Percentiles rank a stretch among this genome's conserved stretches.
These are phyloP conservation scores for Yamadazyma buinensis DNA, from an alignment of 1,139 yeast species.

Conservation along the genomic window DNA sequence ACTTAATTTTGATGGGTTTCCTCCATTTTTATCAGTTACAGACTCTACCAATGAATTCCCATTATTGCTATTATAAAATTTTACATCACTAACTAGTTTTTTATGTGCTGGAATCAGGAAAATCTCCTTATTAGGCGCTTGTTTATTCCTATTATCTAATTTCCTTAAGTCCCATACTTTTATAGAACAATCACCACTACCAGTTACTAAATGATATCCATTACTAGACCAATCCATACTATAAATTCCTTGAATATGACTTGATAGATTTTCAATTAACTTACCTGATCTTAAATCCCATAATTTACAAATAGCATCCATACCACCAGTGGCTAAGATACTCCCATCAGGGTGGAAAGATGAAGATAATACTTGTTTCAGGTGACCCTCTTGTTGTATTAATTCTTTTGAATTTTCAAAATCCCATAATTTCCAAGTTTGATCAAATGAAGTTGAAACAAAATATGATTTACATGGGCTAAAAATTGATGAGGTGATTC, in stretches of 20 bases:
- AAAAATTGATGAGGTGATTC: conserved; percentile 61
- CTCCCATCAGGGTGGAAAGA: conserved; percentile 78
- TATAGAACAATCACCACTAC: conserved; percentile 77
- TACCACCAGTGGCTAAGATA: conserved; percentile 70
- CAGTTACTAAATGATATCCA: conserved; percentile 76
- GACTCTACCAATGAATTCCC: conserved; percentile 4
- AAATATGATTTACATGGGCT: conserved; percentile 61
- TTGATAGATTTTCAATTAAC: conserved; percentile 52
- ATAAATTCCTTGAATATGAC: conserved; percentile 73
- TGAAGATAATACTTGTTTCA: conserved; percentile 64
- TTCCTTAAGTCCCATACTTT: conserved; percentile 84
- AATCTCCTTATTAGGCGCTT: conserved; percentile 23
- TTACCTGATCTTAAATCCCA: conserved; percentile 91
- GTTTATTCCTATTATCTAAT: conserved; percentile 17
- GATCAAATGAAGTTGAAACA: conserved; percentile 78
- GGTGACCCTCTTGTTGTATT: conserved; percentile 78
- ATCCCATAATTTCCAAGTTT: conserved; percentile 92
- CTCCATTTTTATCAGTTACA: conserved; percentile 30
- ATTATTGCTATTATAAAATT: conserved; percentile 35
- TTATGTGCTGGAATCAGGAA: conserved; percentile 74
- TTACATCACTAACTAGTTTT: conserved; percentile 65
- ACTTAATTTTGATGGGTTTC: conserved; percentile 18
- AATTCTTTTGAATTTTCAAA: conserved; percentile 31
- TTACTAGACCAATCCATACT: conserved; percentile 72
- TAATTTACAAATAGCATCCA: conserved; percentile 67